These are phyloP conservation scores for Chrysochromulina parva DNA, from an alignment of 78 protist genomes.

Conservation along the genomic window DNA sequence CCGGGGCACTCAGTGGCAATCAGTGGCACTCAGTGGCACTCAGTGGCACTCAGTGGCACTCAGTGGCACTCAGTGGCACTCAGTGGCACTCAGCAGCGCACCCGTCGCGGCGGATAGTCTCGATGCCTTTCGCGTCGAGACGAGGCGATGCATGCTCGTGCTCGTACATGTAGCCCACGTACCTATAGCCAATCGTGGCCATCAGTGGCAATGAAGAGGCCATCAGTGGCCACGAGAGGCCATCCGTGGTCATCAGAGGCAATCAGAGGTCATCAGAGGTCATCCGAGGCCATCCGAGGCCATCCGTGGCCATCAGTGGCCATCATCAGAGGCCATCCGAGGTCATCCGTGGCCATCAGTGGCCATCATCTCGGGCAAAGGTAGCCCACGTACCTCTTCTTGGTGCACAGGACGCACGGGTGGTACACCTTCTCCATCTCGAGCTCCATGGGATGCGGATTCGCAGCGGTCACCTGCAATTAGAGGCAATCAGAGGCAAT, in stretches of 20 bases:
- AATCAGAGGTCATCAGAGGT: neutral
- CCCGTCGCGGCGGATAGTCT: slow-evolving; percentile 89
- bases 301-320: slow-evolving; percentile 54
- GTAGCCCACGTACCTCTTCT: slow-evolving; percentile 83
- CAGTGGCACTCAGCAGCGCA: slow-evolving; percentile 60
- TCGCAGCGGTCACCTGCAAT: no score
- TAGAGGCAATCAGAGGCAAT: no score
- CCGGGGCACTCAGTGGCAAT: no score
- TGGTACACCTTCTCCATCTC: slow-evolving; percentile 90
- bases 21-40: no score
- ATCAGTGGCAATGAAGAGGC: neutral
- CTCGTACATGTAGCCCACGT: neutral
- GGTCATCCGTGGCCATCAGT: no score
- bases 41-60: no score
- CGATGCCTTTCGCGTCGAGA: slow-evolving; percentile 95
- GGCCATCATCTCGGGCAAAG: slow-evolving; percentile 67
- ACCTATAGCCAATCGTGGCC: no score
- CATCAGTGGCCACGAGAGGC: slow-evolving; percentile 69
- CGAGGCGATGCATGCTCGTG: neutral
- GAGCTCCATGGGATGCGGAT: no score
- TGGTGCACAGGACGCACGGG: slow-evolving; percentile 88
- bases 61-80: no score
- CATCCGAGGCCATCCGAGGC: slow-evolving; percentile 55
- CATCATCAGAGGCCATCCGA: slow-evolving; percentile 8
- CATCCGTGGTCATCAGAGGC: no score